phyloP scores from a whole-genome alignment of 331 rosid genomes.

The Rosa hybrid region DNA sequence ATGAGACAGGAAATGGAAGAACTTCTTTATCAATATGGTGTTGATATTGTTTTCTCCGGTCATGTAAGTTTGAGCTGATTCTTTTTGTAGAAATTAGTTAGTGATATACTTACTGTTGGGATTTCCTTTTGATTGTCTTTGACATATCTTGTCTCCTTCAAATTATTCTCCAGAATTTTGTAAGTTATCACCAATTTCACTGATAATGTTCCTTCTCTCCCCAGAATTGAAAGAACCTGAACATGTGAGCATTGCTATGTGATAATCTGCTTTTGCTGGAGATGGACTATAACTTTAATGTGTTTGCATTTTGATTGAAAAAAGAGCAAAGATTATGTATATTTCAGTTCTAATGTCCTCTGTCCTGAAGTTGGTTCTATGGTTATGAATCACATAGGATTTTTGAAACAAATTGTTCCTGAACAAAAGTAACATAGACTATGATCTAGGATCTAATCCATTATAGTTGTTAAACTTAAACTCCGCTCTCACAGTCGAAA shows the following conservation, averaged over 20 bases:
- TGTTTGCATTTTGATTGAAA: neutral
- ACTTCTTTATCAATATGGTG: conserved; percentile 59
- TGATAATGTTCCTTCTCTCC: neutral
- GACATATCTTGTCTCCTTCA: neutral
- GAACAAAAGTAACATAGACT: neutral
- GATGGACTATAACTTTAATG: neutral
- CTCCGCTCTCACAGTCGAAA: neutral
- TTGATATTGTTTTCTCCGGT: conserved; percentile 61
- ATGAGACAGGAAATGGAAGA: conserved; percentile 92
- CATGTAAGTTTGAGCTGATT: conserved; percentile 47
- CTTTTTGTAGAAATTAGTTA: neutral
- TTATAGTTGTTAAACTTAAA: neutral
- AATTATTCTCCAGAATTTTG: neutral
- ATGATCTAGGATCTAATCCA: neutral
- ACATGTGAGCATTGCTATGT: neutral
- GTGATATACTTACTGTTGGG: neutral
- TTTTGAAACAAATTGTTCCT: neutral
- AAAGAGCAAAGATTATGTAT: neutral
- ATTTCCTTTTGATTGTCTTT: neutral
- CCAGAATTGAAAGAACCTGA: neutral
- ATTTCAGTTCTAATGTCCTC: neutral
- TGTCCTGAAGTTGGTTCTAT: neutral
- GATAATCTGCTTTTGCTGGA: neutral
- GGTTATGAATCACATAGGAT: neutral
- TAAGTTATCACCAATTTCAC: neutral